Evolutionary conservation across 805 yeast species (phyloP).

Genomic region (Metschnikowia bowlesiae): DNA sequence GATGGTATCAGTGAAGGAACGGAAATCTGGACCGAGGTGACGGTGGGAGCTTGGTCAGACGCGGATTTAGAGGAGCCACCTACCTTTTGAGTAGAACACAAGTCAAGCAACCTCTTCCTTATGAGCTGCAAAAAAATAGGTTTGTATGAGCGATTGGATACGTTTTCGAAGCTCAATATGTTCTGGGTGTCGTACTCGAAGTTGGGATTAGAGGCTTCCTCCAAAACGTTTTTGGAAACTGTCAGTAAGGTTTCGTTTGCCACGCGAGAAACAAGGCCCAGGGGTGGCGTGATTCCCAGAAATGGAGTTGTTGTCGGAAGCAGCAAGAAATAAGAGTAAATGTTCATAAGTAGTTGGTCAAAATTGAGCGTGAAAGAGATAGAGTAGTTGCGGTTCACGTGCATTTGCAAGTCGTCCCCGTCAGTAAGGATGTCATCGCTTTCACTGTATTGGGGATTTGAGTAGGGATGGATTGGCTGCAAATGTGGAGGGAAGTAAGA

Average conservation of each 20-base stretch:
- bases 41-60: conserved; percentile 4
- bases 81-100: conserved; percentile 26
- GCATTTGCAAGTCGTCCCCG: conserved; percentile 28
- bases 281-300: conserved; percentile 39
- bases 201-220: conserved; percentile 6
- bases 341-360: conserved; percentile 33
- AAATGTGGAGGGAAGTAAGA: conserved; percentile 8
- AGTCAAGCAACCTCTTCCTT: conserved; percentile 37
- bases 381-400: conserved; percentile 24
- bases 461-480: conserved; percentile 20
- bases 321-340: conserved; percentile 32
- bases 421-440: conserved; percentile 42
- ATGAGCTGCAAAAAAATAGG: conserved; percentile 40
- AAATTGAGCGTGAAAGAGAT: conserved; percentile 32
- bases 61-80: conserved; percentile 9
- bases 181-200: conserved; percentile 31
- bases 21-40: conserved; percentile 12
- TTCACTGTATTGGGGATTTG: conserved; percentile 33
- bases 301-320: conserved; percentile 45
- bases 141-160: conserved; percentile 29
- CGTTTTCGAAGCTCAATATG: conserved; percentile 28
- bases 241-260: conserved; percentile 37
- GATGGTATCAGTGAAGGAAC: conserved; percentile 8
- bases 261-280: conserved; percentile 41
- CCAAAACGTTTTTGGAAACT: conserved; percentile 20